Evolutionary conservation across 768 basidiomycete species (phyloP), one percentile per base, ranked within the genome.

Genomic region (Mycena amicta): DNA sequence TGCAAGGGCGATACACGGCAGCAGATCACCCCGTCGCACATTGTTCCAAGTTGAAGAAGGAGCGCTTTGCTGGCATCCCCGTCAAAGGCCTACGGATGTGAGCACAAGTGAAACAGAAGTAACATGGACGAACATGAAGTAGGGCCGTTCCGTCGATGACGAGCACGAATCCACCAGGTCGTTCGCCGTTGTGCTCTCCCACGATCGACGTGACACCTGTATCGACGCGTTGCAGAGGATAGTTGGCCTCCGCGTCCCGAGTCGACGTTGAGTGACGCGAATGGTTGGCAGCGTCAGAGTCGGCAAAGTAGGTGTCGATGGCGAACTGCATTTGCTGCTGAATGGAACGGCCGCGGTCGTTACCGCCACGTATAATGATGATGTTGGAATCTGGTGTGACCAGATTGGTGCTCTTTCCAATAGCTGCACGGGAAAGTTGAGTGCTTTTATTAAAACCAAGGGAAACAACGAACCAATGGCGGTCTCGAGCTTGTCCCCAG

Each of bases 1-100:
- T 99, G 97, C 39, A 98, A 77, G 1, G 97, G 97, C 1, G 96
- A 98, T 4, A 95, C 94, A 61, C 97, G 93, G 75, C 97, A 99
- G 70, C 97, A 98, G 66, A 99, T 89, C 55, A 99, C 97, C 46
- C 90, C 95, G 69, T 95, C 92, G 72, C 97, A 99, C 54, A 84
- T 82, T 58, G 87, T 93, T 2, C 91, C 89, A 16, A 99, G 84
- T 46, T 84, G 81, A 56, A 99, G 82, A 3, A 98, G 77, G 5
- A 96, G 72, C 29, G 79, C 80, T 71, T 89, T 92, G 69, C 86
- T 86, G 57, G 82, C 78, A 1, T 87, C 87, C 60, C 94, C 90
- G 4, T 70, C 70, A 59, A 99, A 80, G 28, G 89, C 92, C 86
- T 92, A 61, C 0, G 18, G 23, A 53, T 30, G 26, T 39, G 20